These are phyloP conservation scores for Cladorrhinum sp. DNA, from an alignment of 2,329 filamentous ascomycete genomes.

Conservation along the genomic window DNA sequence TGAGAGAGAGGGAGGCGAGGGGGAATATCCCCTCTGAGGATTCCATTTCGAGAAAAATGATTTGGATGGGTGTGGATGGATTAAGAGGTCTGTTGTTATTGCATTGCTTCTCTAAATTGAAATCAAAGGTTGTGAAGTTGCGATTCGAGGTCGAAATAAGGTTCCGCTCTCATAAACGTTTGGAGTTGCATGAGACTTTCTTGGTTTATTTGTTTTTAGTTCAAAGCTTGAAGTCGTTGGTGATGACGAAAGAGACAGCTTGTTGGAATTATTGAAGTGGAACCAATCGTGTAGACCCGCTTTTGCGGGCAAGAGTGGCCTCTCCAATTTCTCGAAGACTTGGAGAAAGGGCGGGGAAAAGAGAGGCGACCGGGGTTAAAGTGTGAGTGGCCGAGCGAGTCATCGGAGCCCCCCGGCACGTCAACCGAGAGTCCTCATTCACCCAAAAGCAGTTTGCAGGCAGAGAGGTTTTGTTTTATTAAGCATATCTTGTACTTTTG, in stretches of 20 bases:
- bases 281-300: conserved; percentile 23
- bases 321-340: not conserved
- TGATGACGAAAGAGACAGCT: not conserved
- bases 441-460: not conserved
- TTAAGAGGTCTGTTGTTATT: not conserved
- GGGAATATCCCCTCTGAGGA: conserved; percentile 45
- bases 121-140: too few relatives aligned
- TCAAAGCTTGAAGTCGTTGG: too few relatives aligned
- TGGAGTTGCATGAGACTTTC: not conserved
- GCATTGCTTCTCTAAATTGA: too few relatives aligned
- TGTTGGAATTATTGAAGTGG: not conserved
- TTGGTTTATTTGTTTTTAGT: not conserved
- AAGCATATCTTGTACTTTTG: not conserved
- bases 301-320: not conserved
- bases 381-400: conserved; percentile 4
- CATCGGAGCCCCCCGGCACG: not conserved
- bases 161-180: not conserved
- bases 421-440: not conserved
- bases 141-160: not conserved
- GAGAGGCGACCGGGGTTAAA: not conserved
- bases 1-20: conserved; percentile 86
- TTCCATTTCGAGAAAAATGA: conserved; percentile 32
- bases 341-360: conserved; percentile 3
- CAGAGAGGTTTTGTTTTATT: not conserved
- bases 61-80: not conserved